Conservation (phyloP, 179 eudicot species). For the Amaranthus tricolor region DNA sequence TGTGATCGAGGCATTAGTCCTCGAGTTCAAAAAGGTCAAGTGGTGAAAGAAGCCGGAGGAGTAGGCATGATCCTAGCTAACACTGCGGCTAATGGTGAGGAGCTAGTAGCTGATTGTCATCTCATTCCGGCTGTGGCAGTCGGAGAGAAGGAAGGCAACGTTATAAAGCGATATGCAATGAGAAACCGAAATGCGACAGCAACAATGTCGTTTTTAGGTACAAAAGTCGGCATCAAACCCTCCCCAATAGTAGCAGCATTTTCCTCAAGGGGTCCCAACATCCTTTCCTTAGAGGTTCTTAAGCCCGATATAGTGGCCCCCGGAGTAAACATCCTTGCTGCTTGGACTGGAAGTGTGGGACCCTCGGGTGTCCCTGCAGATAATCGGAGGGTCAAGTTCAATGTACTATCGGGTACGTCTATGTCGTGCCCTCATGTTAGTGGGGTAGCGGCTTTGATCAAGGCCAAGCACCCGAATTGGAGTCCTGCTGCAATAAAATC, state of each 20-base stretch:
- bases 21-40: slow-evolving; percentile 83
- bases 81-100: slow-evolving; percentile 77
- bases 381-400: slow-evolving; percentile 54
- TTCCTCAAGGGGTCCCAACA: slow-evolving; percentile 82
- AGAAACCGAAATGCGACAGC: slow-evolving; percentile 44
- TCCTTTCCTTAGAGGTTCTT: slow-evolving; percentile 57
- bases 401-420: slow-evolving; percentile 84
- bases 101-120: slow-evolving; percentile 82
- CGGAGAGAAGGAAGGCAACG: slow-evolving; percentile 57
- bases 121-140: slow-evolving; percentile 78
- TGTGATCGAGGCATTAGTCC: slow-evolving; percentile 90
- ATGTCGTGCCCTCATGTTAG: slow-evolving; percentile 98
- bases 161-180: slow-evolving; percentile 54
- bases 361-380: slow-evolving; percentile 63
- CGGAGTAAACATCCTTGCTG: slow-evolving; percentile 86
- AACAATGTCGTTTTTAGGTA: slow-evolving; percentile 59
- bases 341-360: slow-evolving; percentile 64
- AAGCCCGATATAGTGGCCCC: slow-evolving; percentile 86
- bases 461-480: slow-evolving; percentile 75
- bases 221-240: slow-evolving; percentile 53
- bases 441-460: slow-evolving; percentile 77
- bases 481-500: slow-evolving; percentile 83
- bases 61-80: slow-evolving; percentile 81
- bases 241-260: slow-evolving; percentile 86
- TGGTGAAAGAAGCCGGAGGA: slow-evolving; percentile 89